Conservation (phyloP, 352 stramenopile species). For the Plasmopara halstedii region DNA sequence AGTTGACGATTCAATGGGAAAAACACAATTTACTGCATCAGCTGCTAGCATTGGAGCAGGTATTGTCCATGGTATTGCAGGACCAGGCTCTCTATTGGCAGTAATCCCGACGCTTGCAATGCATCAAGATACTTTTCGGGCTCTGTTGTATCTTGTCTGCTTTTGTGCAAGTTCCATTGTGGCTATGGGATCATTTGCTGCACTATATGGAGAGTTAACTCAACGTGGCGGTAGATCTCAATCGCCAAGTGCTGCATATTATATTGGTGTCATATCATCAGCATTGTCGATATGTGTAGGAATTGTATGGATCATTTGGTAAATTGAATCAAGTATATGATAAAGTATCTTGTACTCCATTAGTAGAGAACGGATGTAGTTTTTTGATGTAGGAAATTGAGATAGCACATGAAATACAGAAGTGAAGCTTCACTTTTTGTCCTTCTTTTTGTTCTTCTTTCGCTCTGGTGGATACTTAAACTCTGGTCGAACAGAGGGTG, state of each 20-base stretch:
- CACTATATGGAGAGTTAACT: slow-evolving; percentile 69
- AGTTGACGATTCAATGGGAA: slow-evolving; percentile 10
- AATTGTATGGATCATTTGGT: slow-evolving; percentile 60
- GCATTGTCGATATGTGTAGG: slow-evolving; percentile 57
- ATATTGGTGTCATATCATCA: slow-evolving; percentile 42
- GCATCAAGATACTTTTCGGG: slow-evolving; percentile 57
- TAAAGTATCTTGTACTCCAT: not conserved
- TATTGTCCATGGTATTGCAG: slow-evolving; percentile 84
- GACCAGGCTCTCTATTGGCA: slow-evolving; percentile 62
- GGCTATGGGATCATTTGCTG: slow-evolving; percentile 84
- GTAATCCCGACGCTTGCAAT: slow-evolving; percentile 83
- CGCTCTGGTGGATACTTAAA: slow-evolving; percentile 2
- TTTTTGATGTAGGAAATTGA: not conserved
- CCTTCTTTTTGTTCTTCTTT: slow-evolving; percentile 1
- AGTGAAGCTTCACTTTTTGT: not conserved
- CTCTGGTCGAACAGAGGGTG: not conserved
- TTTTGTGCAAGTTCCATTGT: slow-evolving; percentile 85
- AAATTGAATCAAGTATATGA: slow-evolving; percentile 15
- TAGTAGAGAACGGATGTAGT: not conserved
- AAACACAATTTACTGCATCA: slow-evolving; percentile 5
- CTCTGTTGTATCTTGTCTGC: slow-evolving; percentile 67
- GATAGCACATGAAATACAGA: not conserved
- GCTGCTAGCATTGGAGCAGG: slow-evolving; percentile 47
- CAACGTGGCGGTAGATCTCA: slow-evolving; percentile 18
- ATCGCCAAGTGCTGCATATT: slow-evolving; percentile 29